phyloP scores from a whole-genome alignment of 2,329 filamentous ascomycete species.

The Conoideocrella luteorostrata region DNA sequence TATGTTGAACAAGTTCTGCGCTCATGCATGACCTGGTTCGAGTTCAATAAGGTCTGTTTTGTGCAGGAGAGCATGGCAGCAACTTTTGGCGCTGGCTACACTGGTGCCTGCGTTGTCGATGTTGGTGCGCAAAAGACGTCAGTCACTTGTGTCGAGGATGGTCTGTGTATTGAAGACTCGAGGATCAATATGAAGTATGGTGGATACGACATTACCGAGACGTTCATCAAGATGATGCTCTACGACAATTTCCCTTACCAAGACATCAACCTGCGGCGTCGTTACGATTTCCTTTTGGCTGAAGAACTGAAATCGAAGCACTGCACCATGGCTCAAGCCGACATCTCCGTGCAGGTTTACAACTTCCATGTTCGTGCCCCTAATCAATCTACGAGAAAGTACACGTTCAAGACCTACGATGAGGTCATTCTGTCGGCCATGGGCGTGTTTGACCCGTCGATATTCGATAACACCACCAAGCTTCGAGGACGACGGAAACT shows the following conservation, averaged over 20 bases:
- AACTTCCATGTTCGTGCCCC: slow-evolving; percentile 87
- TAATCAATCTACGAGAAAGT: slow-evolving; percentile 85
- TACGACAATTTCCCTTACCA: slow-evolving; percentile 93
- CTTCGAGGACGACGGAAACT: slow-evolving; percentile 72
- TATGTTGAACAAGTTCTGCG: slow-evolving; percentile 83
- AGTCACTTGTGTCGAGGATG: slow-evolving; percentile 93
- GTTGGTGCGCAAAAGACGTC: slow-evolving; percentile 97
- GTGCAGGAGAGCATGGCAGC: slow-evolving; percentile 95
- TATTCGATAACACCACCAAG: slow-evolving; percentile 81
- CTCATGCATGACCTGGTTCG: slow-evolving; percentile 81
- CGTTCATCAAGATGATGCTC: slow-evolving; percentile 96
- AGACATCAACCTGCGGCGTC: slow-evolving; percentile 83
- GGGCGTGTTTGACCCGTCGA: slow-evolving; percentile 84
- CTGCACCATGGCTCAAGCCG: slow-evolving; percentile 84
- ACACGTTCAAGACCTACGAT: slow-evolving; percentile 94
- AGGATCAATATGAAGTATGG: slow-evolving; percentile 93
- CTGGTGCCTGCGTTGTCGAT: slow-evolving; percentile 89
- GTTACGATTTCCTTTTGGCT: slow-evolving; percentile 88
- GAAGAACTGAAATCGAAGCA: slow-evolving; percentile 94
- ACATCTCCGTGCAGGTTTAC: slow-evolving; percentile 80
- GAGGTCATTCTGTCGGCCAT: slow-evolving; percentile 91
- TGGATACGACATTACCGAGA: slow-evolving; percentile 86
- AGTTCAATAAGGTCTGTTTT: slow-evolving; percentile 84
- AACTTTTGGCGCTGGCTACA: slow-evolving; percentile 91
- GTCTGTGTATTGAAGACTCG: slow-evolving; percentile 89